Base-by-base conservation (phyloP, 768 basidiomycete genomes). In the Serendipita vermifera region DNA sequence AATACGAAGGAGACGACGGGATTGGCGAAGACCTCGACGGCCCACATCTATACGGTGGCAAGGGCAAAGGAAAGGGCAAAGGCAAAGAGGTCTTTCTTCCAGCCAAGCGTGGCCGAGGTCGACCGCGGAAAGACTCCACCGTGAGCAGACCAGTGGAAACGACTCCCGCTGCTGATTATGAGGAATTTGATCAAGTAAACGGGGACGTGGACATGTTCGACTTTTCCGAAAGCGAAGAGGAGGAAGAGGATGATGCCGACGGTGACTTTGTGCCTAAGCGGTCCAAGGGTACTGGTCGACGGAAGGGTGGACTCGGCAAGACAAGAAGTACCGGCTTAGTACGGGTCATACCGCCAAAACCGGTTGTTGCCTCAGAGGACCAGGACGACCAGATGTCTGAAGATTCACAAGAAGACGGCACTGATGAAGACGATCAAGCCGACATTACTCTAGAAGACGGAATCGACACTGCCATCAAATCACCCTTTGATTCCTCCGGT, bases 51-150 rank as follows among this genome's bases (percentile, higher is more conserved):
- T 51, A 51, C 24, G 38, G 55, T 27, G 36, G 27, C 29, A 29
- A 29, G 55, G 41, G 54, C 29, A 39, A 43, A 20, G 40, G 54
- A 31, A 35, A 43, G 38, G 17, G 27, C 5, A 51, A 51, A 31
- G 46, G 22, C n/a, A 22, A 7, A 15, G 39, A 41, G 7, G 39
- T 26, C 9, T 26, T 41, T 41, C 17, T 41, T 7, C 46, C 46
- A 7, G 24, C 46, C 9, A 51, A 51, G 46, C 29, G 54, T 43
- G 15, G 61, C 53, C 9, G 56, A 60, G 33, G 60, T 40, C 38
- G 59, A 55, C 32, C 57, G 60, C 55, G 33, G n/a, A 48, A 55
- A 33, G 56, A 29, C 27, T 35, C 57, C 27, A 5, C 32, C 6
- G 26, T 32, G 46, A 17, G 39, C 36, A 31, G 26, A 31, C n/a